Conservation (phyloP, 176 grass and related monocot genomes). For the Oryza glumipatula region DNA sequence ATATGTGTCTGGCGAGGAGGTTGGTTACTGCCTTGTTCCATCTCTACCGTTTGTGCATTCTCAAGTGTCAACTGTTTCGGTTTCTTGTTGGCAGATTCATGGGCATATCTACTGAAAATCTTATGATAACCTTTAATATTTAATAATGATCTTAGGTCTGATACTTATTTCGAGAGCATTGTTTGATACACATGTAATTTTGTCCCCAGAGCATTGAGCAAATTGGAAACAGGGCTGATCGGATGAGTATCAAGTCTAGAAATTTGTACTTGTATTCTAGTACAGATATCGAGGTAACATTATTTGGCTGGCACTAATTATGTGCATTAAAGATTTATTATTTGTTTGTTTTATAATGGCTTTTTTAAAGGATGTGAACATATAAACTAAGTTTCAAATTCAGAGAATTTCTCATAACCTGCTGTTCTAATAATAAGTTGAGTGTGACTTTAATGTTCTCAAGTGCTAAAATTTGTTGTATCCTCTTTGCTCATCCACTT, state of each 20-base stretch:
- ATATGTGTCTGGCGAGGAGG: slow-evolving; percentile 97
- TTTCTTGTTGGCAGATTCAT: slow-evolving; percentile 13
- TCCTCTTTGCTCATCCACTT: too few relatives aligned
- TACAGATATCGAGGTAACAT: slow-evolving; percentile 87
- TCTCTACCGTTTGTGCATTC: slow-evolving; percentile 20
- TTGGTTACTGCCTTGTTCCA: slow-evolving; percentile 47
- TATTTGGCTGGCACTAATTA: slow-evolving; percentile 16
- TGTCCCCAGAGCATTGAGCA: slow-evolving; percentile 83
- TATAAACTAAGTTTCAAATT: neutral
- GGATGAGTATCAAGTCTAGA: slow-evolving; percentile 78
- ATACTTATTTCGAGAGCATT: slow-evolving; percentile 18
- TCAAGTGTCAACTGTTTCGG: slow-evolving; percentile 28
- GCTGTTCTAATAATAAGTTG: neutral
- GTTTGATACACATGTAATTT: slow-evolving; percentile 36
- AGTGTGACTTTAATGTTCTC: neutral
- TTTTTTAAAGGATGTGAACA: slow-evolving; percentile 12
- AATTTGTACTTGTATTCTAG: slow-evolving; percentile 90
- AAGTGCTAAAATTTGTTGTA: too few relatives aligned
- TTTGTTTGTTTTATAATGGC: neutral
- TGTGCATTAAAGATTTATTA: slow-evolving; percentile 19
- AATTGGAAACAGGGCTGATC: slow-evolving; percentile 86
- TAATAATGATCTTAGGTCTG: slow-evolving; percentile 11
- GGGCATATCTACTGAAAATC: neutral
- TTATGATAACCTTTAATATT: neutral
- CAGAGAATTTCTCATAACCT: neutral